Conservation (phyloP, 768 basidiomycete species). For the Lactarius sp. region DNA sequence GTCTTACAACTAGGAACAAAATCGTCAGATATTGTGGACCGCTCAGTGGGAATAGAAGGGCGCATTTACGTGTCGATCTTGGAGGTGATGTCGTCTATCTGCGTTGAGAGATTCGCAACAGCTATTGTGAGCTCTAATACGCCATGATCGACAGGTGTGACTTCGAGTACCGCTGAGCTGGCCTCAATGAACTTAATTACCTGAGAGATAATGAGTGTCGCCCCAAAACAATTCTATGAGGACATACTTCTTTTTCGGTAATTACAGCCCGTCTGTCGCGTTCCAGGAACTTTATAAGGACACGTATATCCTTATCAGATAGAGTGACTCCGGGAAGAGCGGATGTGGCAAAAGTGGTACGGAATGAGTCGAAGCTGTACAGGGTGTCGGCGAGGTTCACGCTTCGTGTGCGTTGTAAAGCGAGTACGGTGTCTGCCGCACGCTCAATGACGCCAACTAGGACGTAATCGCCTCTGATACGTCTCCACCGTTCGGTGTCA, state of each 20-base stretch:
- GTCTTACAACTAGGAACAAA: constrained; percentile 49
- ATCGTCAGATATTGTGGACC: not conserved
- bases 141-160: constrained; percentile 78
- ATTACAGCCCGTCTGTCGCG: constrained; percentile 67
- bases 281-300: constrained; percentile 73
- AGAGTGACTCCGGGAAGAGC: constrained; percentile 43
- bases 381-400: constrained; percentile 54
- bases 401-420: constrained; percentile 39
- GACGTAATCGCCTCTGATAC: constrained; percentile 68
- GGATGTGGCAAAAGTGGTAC: constrained; percentile 46
- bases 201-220: constrained; percentile 35
- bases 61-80: constrained; percentile 66
- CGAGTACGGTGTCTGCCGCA: constrained; percentile 54
- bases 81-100: constrained; percentile 61
- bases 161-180: constrained; percentile 37
- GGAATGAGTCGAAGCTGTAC: constrained; percentile 59
- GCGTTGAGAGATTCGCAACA: constrained; percentile 57
- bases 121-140: constrained; percentile 77
- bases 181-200: constrained; percentile 60
- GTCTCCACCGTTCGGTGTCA: constrained; percentile 46
- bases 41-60: not conserved
- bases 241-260: constrained; percentile 59
- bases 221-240: not conserved
- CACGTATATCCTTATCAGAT: constrained; percentile 57
- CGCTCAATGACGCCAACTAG: constrained; percentile 55